Percentiles rank a stretch among this genome's conserved stretches.
These are phyloP conservation scores for Pseudonitzschia multiseries DNA, from an alignment of 108 stramenopile species.

Conservation along the genomic window DNA sequence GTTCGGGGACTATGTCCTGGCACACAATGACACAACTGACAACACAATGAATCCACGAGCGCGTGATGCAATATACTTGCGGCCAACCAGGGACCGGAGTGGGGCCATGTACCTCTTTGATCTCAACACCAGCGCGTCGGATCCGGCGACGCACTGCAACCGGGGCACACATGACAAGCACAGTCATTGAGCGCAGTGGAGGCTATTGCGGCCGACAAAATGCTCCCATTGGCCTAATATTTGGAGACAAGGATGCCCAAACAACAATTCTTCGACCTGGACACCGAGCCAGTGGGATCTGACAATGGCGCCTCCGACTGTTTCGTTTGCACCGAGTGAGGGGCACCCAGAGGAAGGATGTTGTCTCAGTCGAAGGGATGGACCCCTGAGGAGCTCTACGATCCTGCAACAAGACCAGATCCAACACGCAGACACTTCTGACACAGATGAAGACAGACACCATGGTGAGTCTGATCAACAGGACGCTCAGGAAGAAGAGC, in stretches of 20 bases:
- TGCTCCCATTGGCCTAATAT: background rate
- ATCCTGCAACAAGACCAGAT: no score
- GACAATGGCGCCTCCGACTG: no score
- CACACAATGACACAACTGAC: background rate
- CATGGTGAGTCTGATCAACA: no score
- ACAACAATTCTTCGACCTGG: background rate
- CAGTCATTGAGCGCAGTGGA: background rate
- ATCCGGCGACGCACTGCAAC: background rate
- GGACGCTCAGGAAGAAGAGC: no score
- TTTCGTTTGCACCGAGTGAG: no score
- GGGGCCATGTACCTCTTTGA: background rate
- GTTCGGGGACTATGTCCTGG: background rate
- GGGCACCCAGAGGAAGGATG: no score
- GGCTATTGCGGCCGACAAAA: background rate
- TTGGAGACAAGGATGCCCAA: background rate
- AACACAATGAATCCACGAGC: background rate
- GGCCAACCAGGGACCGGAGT: background rate
- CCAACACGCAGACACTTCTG: no score
- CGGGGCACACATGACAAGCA: background rate
- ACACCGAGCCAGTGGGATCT: background rate
- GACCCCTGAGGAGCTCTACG: no score
- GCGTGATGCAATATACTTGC: background rate
- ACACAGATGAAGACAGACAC: no score
- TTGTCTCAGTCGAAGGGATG: no score
- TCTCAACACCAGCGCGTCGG: background rate